Percentiles rank a stretch among this genome's conserved stretches.
Evolutionary conservation across 768 basidiomycete genomes (phyloP).

Genomic region (Boletus pseudo-olivaceus): DNA sequence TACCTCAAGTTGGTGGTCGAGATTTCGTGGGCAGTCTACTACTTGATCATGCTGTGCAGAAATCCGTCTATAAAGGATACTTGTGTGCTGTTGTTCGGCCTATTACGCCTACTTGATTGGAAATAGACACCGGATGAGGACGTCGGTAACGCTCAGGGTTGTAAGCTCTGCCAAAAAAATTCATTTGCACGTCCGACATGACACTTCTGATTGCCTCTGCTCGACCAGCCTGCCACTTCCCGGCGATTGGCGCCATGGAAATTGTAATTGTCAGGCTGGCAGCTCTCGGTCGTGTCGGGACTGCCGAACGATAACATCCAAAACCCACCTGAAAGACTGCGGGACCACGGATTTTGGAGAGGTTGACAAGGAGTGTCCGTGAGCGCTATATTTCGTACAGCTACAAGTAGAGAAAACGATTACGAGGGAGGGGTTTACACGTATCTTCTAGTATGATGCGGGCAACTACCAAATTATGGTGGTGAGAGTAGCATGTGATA

Average conservation of each 20-base stretch:
- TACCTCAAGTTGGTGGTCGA: constrained; percentile 28
- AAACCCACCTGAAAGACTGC: not conserved
- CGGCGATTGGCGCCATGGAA: no score
- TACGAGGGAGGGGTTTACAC: not conserved
- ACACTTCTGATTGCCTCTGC: no score
- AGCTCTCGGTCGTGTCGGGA: no score
- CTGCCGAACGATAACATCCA: no score
- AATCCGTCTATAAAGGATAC: constrained; percentile 27
- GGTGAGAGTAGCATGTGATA: not conserved
- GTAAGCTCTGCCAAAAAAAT: no score
- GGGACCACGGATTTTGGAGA: not conserved
- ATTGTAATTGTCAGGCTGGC: no score
- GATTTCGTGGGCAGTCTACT: constrained; percentile 27
- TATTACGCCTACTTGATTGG: constrained; percentile 30
- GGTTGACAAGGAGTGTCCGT: not conserved
- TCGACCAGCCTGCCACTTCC: no score
- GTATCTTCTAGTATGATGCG: not conserved
- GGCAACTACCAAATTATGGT: not conserved
- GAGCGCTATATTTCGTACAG: not conserved
- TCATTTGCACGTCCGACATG: no score
- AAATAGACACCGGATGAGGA: constrained; percentile 15
- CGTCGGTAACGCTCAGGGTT: no score
- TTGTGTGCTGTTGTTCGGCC: constrained; percentile 16
- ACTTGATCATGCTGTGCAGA: constrained; percentile 25
- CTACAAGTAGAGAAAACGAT: not conserved